Conservation (phyloP, 306 rosid genomes). For the Parietaria judaica region DNA sequence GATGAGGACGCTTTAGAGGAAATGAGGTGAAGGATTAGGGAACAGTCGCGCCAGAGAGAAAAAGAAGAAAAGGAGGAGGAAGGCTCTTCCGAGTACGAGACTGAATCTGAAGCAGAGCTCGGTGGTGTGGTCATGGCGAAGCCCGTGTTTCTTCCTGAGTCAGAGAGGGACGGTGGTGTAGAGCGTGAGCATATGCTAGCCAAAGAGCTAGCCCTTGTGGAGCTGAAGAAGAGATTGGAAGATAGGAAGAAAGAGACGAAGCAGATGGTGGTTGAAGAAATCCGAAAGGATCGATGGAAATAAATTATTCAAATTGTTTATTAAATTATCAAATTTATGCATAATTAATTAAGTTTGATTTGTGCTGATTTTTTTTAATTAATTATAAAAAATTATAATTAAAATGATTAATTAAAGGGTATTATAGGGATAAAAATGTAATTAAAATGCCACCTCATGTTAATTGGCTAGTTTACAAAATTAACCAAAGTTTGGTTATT, state of each 20-base stretch:
- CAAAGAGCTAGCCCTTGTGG: constrained; percentile 74
- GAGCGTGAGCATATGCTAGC: constrained; percentile 93
- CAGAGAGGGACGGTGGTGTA: constrained; percentile 82
- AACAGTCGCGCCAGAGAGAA: constrained; percentile 70
- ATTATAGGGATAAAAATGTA: too few relatives aligned
- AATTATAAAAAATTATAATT: too few relatives aligned
- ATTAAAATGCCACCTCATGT: too few relatives aligned
- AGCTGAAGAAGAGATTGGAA: constrained; percentile 59
- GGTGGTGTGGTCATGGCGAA: constrained; percentile 81
- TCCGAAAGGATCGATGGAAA: constrained; percentile 84
- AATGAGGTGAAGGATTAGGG: constrained; percentile 64
- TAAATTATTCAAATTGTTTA: too few relatives aligned
- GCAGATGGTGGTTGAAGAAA: constrained; percentile 91
- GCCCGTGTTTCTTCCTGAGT: constrained; percentile 90
- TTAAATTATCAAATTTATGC: too few relatives aligned
- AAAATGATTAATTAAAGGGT: too few relatives aligned
- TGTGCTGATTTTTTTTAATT: too few relatives aligned
- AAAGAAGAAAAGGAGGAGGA: constrained; percentile 74
- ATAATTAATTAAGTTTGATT: too few relatives aligned
- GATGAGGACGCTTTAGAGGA: constrained; percentile 76
- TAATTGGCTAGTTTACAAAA: too few relatives aligned
- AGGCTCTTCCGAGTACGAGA: constrained; percentile 86
- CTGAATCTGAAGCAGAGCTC: constrained; percentile 83
- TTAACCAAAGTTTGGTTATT: too few relatives aligned
- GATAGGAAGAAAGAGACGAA: constrained; percentile 78